phyloP scores from a whole-genome alignment of 2,329 filamentous ascomycete genomes.

The Diaporthe eres region DNA sequence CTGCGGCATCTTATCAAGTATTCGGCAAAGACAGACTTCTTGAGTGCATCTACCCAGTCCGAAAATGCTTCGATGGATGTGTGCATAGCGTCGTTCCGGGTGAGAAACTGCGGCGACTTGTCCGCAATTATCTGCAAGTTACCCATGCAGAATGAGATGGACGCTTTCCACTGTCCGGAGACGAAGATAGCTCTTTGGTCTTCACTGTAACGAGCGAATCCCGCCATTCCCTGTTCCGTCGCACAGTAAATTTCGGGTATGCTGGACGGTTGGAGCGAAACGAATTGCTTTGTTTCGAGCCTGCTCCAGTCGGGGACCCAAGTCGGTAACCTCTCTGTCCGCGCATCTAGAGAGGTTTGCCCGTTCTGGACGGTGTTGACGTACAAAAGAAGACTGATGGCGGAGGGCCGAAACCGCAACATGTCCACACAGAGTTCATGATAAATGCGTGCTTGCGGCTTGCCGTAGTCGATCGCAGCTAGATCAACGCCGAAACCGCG shows the following conservation, averaged over 20 bases:
- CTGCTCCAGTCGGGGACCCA: slow-evolving; percentile 9
- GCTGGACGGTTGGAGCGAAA: background rate
- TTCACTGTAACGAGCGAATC: background rate
- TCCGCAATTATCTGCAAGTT: background rate
- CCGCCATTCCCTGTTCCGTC: background rate
- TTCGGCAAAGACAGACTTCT: background rate
- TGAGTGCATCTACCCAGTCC: background rate
- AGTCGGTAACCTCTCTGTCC: background rate
- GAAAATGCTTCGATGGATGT: background rate
- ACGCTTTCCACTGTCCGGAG: background rate
- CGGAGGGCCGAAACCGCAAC: background rate
- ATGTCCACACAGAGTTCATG: slow-evolving; percentile 15
- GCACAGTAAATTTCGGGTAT: background rate
- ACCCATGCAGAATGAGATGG: background rate
- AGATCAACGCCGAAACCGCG: background rate
- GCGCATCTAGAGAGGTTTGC: background rate
- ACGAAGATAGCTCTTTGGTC: background rate
- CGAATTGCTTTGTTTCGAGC: background rate
- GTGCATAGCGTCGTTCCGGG: background rate
- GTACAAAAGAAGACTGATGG: background rate
- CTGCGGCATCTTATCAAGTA: background rate
- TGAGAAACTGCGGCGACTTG: background rate
- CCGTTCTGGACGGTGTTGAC: background rate
- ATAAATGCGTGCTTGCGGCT: background rate
- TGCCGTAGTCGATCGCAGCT: background rate